Evolutionary conservation across 2,329 filamentous ascomycete genomes (phyloP), one percentile per base, ranked within the genome.

Genomic region (Botrytis paeoniae): DNA sequence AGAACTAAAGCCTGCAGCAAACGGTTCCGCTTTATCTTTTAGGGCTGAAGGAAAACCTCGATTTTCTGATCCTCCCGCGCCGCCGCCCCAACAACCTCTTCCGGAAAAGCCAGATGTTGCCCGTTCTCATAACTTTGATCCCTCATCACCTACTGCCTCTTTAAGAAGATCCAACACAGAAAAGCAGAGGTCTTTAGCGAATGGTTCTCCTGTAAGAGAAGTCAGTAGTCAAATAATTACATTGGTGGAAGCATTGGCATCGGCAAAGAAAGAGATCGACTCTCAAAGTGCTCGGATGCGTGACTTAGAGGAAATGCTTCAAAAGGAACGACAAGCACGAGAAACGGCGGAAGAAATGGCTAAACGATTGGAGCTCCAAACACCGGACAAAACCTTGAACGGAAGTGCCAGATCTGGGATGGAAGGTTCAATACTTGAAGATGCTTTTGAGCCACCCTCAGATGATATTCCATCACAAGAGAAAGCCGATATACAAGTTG

Each of bases 61-160:
- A 70, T 98, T 98, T 81, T 96, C 93, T 1, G 95, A 98, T 73
- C 95, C 95, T 69, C 95, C 95, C 6, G 95, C 95, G 35, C 95
- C 95, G 12, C 95, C 95, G 39, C 95, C 95, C 41, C 94, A 97
- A 78, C 95, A 97, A 78, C 95, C 95, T 22, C 85, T 98, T 9
- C 95, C 95, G 1, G 95, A 98, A 80, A 98, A 98, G 81, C 95
- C 95, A 0, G 94, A 97, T 82, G 89, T 87, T 25, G 85, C 82
- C 73, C 86, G 83, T 78, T 83, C 81, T 61, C 83, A 84, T 45
- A 83, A 82, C 35, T 79, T 87, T 0, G 66, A 73, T 62, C 59
- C 66, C 32, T 48, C 57, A 4, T 70, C 90, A 61, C 89, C 91
- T 0, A 66, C n/a, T 12, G 45, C 61, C 29, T 89, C 93, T 0